Conservation (phyloP, 192 early-diverging fungal genomes). For the Rhizophagus clarus region DNA sequence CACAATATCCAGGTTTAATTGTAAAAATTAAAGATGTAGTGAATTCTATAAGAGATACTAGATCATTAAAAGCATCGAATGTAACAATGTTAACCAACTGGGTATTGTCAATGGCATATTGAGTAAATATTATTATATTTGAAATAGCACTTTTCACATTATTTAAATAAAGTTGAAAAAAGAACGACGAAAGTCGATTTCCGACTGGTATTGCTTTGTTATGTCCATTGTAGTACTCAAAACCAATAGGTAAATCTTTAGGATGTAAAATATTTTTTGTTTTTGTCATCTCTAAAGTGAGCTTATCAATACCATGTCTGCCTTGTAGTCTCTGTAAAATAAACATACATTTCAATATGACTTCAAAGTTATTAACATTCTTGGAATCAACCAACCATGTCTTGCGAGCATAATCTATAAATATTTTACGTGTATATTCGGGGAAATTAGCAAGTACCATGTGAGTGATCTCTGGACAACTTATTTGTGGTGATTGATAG, state of each 20-base stretch:
- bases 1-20: not conserved
- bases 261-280: not conserved
- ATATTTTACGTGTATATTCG: not conserved
- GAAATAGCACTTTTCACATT: not conserved
- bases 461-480: slow-evolving; percentile 11
- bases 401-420: not conserved
- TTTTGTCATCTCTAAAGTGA: not conserved
- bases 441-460: not conserved
- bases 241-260: slow-evolving; percentile 1
- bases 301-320: not conserved
- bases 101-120: slow-evolving; percentile 4
- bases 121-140: not conserved
- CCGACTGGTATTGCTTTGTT: slow-evolving; percentile 2
- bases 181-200: slow-evolving; percentile 4
- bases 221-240: not conserved
- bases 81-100: not conserved
- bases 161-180: not conserved
- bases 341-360: slow-evolving; percentile 35
- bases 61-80: slow-evolving; percentile 4
- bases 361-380: slow-evolving; percentile 35
- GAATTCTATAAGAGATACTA: slow-evolving; percentile 19
- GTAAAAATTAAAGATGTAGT: slow-evolving; percentile 5
- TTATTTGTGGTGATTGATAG: slow-evolving; percentile 15
- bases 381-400: not conserved
- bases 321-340: not conserved